A percentile compares a stretch with the other conserved stretches of the same genome.
These are phyloP conservation scores for Cajanus cajan DNA, from an alignment of 306 rosid species.

Conservation along the genomic window DNA sequence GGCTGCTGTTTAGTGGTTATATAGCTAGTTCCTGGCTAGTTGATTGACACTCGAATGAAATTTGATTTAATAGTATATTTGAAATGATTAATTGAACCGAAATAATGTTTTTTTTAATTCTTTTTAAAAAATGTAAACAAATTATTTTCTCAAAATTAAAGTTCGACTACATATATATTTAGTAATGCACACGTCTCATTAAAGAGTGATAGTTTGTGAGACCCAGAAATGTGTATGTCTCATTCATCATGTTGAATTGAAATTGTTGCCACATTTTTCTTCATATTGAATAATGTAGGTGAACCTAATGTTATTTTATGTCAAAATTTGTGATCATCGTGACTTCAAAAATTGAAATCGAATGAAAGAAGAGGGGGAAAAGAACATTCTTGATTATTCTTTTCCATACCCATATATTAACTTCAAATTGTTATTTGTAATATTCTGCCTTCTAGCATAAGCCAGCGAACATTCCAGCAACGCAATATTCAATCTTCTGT, in stretches of 20 bases:
- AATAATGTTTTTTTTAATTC: neutral
- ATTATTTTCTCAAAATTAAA: neutral
- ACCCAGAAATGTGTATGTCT: neutral
- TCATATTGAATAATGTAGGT: neutral
- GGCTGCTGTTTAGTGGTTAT: neutral
- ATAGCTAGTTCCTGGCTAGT: neutral
- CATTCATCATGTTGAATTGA: neutral
- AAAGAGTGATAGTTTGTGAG: neutral
- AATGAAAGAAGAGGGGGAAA: constrained; percentile 13
- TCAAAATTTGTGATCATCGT: neutral
- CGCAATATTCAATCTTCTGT: neutral
- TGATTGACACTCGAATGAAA: neutral
- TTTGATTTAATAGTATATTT: neutral
- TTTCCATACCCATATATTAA: neutral
- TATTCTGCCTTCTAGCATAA: neutral
- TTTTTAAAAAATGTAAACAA: neutral
- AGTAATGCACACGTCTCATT: neutral
- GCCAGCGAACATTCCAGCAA: neutral
- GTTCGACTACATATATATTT: neutral
- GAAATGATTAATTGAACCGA: neutral
- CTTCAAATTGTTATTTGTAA: neutral
- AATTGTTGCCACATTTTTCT: neutral
- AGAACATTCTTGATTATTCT: constrained; percentile 14
- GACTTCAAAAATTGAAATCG: neutral
- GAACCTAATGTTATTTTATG: neutral